These are phyloP conservation scores for Myriosclerotinia duriaeana DNA, from an alignment of 2,329 filamentous ascomycete species.

Conservation along the genomic window DNA sequence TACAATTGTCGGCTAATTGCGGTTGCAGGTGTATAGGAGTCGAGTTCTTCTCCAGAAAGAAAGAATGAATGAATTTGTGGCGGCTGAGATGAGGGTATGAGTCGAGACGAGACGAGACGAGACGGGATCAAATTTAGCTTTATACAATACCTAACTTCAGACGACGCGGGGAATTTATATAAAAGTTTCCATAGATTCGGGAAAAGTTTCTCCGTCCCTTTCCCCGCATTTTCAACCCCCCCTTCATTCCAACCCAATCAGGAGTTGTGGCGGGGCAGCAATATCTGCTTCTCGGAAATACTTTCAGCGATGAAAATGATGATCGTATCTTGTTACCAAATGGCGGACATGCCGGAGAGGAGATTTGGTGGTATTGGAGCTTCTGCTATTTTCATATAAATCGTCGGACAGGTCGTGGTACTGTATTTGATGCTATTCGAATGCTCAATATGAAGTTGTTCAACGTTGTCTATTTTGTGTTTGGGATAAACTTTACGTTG, in stretches of 20 bases:
- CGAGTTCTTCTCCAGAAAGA: neutral
- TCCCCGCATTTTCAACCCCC: neutral
- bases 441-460: slow-evolving; percentile 16
- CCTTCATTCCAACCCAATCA: neutral
- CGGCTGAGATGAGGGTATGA: neutral
- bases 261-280: neutral
- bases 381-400: neutral
- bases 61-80: too few relatives aligned
- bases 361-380: neutral
- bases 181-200: neutral
- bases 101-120: too few relatives aligned
- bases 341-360: neutral
- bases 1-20: neutral
- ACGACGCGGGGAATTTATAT: neutral
- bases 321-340: too few relatives aligned
- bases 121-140: too few relatives aligned
- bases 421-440: too few relatives aligned
- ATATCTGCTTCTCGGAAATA: neutral
- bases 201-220: neutral
- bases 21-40: neutral
- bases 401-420: neutral
- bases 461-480: neutral
- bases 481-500: neutral
- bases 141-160: too few relatives aligned
- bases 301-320: neutral